Evolutionary conservation across 495 filamentous ascomycete species (phyloP), one percentile per base, ranked within the genome.

Genomic region (Talaromyces stipitatus): DNA sequence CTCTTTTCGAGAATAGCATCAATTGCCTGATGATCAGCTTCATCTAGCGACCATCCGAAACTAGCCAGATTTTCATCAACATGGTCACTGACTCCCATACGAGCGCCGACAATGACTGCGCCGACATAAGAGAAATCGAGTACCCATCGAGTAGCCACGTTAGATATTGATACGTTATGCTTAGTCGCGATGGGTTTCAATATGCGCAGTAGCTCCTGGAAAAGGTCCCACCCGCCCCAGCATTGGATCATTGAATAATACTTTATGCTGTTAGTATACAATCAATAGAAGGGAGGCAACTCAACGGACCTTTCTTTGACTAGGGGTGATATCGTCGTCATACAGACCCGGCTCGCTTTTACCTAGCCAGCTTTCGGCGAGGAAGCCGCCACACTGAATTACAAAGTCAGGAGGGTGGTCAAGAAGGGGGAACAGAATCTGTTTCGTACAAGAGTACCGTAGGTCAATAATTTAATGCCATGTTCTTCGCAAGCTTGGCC

Each of bases 381-480:
- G 62, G 48, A 77, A 70, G 11, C 73, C 73, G 22, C 73, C 72
- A 55, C 71, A 71, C 70, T 76, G 23, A 33, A 33, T 6, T 26
- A 6, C 7, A 8, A 48, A 9, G 20, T 48, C 10, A 48, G 45
- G 2, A 12, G 24, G 7, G 12, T 10, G 3, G 2, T 12, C 9
- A 1, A 30, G 45, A 29, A 8, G 16, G 11, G 22, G 4, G 5
- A 14, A 6, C 9, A 9, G 33, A 7, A 23, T 9, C n/a, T 36
- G 9, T 8, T 4, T 46, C 57, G 36, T 58, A 71, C 65, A 23
- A 78, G 63, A 16, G 74, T 69, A 5, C 73, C 73, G 57, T 76
- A 76, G n/a, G 73, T 75, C 10, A 78, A 62, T 0, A 78, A 63
- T 50, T 72, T 73, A 55, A 78, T 36, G 45, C 65, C 64, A 50